Evolutionary conservation across 2,329 filamentous ascomycete species (phyloP).

Genomic region (Phaeosphaeriaceae sp.): DNA sequence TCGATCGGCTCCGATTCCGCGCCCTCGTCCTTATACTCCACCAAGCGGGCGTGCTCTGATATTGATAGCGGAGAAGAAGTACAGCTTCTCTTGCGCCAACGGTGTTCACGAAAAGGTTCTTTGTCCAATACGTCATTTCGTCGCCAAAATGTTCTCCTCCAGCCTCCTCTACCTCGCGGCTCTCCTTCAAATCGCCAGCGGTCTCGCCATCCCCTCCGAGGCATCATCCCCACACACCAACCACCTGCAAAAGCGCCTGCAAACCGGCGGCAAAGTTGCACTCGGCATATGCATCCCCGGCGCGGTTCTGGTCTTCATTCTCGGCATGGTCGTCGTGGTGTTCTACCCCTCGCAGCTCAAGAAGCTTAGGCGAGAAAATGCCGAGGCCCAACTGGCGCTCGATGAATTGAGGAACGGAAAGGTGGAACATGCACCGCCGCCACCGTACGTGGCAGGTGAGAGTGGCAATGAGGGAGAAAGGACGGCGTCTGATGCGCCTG

Average conservation of each 20-base stretch:
- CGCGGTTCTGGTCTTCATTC: constrained; percentile 8
- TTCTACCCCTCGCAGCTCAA: constrained; percentile 13
- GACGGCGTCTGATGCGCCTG: not conserved
- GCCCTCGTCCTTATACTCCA: not conserved
- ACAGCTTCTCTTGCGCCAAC: not conserved
- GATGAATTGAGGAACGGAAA: constrained; percentile 1
- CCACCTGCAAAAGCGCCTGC: constrained; percentile 11
- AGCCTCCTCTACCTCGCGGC: not conserved
- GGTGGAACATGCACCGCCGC: not conserved
- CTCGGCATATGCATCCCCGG: constrained; percentile 15
- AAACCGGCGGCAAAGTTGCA: constrained; percentile 11
- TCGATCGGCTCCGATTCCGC: not conserved
- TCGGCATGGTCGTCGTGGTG: constrained; percentile 12
- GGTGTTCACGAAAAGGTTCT: not conserved
- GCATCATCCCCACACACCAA: not conserved
- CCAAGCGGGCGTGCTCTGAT: not conserved
- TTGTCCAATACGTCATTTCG: not conserved
- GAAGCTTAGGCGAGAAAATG: constrained; percentile 9
- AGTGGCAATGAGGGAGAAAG: not conserved
- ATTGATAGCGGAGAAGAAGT: not conserved
- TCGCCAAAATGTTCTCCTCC: not conserved
- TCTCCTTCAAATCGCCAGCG: not conserved
- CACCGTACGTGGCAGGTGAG: not conserved
- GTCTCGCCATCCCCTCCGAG: not conserved
- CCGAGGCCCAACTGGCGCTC: not conserved